Base-by-base conservation (phyloP, 768 basidiomycete species). In the Tephrocybe sp. region DNA sequence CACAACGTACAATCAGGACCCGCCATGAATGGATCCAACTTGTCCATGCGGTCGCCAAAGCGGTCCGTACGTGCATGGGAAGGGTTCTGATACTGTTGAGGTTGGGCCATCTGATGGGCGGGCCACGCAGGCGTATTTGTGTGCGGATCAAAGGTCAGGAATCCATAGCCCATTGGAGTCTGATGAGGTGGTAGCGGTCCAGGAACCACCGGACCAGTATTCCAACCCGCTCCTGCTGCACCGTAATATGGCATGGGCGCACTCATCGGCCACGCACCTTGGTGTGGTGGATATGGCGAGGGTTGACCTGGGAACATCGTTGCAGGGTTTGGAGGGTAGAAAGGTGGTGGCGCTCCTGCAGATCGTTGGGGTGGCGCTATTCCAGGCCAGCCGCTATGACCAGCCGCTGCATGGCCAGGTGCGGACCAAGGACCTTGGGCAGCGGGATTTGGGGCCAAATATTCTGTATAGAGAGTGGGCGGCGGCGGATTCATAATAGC, bases 1-100 rank as follows among this genome's bases (percentile, higher is more conserved):
- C 39, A 5, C 19, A 16, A 58, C 62, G 33, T 52, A 63, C 62
- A 63, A 34, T 51, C 45, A 44, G 47, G n/a, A 14, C 62, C 62
- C 16, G 60, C 53, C 32, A 34, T 52, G 45, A 61, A 63, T 6
- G 35, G 46, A n/a, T n/a, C n/a, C n/a, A n/a, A n/a, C n/a, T n/a
- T n/a, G 38, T 53, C 44, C 19, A 63, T 48, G 3, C 60, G 52
- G 34, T 61, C 62, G 12, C 20, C 41, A 12, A 53, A 30, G 4
- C 54, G 52, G 11, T 39, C 52, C 5, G 16, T 16, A 16, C 30
- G 22, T 6, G 47, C 3, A 22, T 38, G 13, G 11, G 55, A 39
- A 13, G 51, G 49, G 14, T 39, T 9, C 12, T 36, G 22, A 11
- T 32, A 19, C 14, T 46, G 47, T 5, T 16, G 39, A 11, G 34